phyloP scores from a whole-genome alignment of 1,284 basidiomycete genomes.

The Sanguinoderma infundibulare region DNA sequence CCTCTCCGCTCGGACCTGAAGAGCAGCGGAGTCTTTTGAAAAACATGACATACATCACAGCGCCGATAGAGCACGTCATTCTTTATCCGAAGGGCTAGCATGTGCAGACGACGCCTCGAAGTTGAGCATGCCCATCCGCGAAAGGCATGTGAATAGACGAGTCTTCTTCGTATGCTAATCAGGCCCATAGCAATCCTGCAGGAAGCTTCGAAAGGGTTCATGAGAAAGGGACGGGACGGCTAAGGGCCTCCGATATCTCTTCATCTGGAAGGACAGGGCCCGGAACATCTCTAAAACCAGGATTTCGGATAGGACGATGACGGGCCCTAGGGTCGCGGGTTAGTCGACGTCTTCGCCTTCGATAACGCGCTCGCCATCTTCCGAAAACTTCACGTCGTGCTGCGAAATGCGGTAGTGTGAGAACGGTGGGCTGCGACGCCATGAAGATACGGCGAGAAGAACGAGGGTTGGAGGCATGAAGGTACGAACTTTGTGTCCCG shows the following conservation, averaged over 20 bases:
- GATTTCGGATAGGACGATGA: too few relatives aligned
- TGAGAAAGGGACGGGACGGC: too few relatives aligned
- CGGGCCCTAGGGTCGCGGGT: too few relatives aligned
- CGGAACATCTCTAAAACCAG: too few relatives aligned
- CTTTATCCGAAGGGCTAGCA: not conserved
- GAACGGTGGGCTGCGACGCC: not conserved
- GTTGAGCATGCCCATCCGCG: not conserved
- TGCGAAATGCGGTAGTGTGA: constrained; percentile 40
- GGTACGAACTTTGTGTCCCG: constrained; percentile 58
- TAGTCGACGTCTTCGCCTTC: constrained; percentile 64
- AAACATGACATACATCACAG: not conserved
- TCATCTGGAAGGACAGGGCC: too few relatives aligned
- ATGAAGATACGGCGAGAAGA: not conserved
- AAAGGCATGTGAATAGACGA: not conserved
- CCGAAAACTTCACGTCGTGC: constrained; percentile 83
- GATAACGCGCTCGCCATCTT: constrained; percentile 73
- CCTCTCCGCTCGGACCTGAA: too few relatives aligned
- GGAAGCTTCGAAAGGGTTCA: too few relatives aligned
- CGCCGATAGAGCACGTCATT: not conserved
- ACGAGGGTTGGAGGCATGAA: not conserved
- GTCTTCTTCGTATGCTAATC: not conserved
- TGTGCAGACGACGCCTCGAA: not conserved
- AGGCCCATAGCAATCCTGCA: not conserved
- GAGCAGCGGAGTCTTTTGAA: not conserved
- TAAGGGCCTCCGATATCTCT: too few relatives aligned